Evolutionary conservation across 768 basidiomycete genomes (phyloP), one percentile per base, ranked within the genome.

Genomic region (Tricholoma terreum): DNA sequence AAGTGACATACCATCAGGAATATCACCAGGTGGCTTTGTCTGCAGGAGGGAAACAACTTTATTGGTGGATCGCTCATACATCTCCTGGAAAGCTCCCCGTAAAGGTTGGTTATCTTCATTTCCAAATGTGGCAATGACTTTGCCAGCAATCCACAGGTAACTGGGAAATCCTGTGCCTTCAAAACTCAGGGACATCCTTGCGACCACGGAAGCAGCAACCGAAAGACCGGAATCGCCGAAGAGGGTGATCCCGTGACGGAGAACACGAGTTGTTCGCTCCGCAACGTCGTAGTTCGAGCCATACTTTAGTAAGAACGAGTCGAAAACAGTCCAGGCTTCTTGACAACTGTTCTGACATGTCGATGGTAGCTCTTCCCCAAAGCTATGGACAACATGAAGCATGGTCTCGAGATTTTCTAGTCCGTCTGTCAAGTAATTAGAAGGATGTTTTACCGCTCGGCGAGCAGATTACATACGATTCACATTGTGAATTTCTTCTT

Each of bases 321-420:
- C 92, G 61, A 98, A 85, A 30, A 98, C 79, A 3, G 75, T 65
- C 89, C 95, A 99, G 1, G 90, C 84, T 63, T 95, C 89, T 61
- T 79, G 74, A 63, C 87, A 87, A 33, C 86, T 95, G 59, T 81
- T 82, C 60, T 84, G 84, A 70, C 97, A 99, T 3, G 85, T 78
- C 19, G 79, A 66, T 14, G 96, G 96, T 1, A 98, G 76, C 24
- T 88, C 86, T 54, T 93, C 88, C 11, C 93, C 89, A 60, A 92
- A 92, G 9, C 86, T 82, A 24, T 85, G 83, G 50, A 98, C 82
- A 54, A 95, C 85, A 56, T 83, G 80, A 15, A 99, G 77, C 86
- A 96, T 94, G n/a, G 86, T 82, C 69, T 98, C 94, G 33, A 99
- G 75, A 65, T 94, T 95, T 67, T 98, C 96, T 22, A 99, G 77